A percentile compares a stretch with the other conserved stretches of the same genome.
Evolutionary conservation across 768 basidiomycete species (phyloP).

Genomic region (Russula ochroleuca): DNA sequence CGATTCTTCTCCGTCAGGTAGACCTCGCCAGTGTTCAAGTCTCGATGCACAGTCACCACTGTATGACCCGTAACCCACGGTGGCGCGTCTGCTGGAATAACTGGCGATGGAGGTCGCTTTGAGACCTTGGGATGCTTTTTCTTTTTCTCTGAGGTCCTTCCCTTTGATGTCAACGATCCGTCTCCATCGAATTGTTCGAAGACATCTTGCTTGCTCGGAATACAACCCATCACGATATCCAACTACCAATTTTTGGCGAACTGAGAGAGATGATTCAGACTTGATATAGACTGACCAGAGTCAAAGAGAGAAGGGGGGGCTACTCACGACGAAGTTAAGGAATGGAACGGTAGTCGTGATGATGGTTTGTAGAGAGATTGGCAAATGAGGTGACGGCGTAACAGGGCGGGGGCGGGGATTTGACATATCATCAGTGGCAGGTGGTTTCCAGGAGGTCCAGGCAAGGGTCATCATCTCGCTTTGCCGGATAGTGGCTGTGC

Average conservation of each 20-base stretch:
- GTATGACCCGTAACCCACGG: conserved; percentile 25
- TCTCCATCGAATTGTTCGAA: conserved; percentile 14
- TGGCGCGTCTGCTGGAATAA: conserved; percentile 15
- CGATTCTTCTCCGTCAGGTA: conserved; percentile 20
- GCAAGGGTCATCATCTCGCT: background rate
- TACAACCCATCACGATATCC: conserved; percentile 39
- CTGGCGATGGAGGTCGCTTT: conserved; percentile 10
- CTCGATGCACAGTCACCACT: conserved; percentile 15
- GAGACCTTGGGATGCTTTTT: conserved; percentile 15
- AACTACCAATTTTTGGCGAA: background rate
- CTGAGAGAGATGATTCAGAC: background rate
- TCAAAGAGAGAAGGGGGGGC: background rate
- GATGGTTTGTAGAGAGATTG: background rate
- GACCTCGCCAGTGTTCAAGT: conserved; percentile 2
- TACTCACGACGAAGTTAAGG: conserved; percentile 12
- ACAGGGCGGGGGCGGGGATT: background rate
- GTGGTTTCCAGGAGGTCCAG: background rate
- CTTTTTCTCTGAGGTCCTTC: background rate
- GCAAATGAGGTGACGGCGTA: background rate
- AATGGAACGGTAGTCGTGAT: conserved; percentile 6
- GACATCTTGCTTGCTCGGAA: conserved; percentile 39
- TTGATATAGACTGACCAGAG: background rate
- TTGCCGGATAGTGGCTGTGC: background rate
- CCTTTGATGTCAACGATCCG: background rate
- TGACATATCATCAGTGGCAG: background rate